Evolutionary conservation across 169 alveolate species (phyloP).

Genomic region (Plasmodium yoelii): DNA sequence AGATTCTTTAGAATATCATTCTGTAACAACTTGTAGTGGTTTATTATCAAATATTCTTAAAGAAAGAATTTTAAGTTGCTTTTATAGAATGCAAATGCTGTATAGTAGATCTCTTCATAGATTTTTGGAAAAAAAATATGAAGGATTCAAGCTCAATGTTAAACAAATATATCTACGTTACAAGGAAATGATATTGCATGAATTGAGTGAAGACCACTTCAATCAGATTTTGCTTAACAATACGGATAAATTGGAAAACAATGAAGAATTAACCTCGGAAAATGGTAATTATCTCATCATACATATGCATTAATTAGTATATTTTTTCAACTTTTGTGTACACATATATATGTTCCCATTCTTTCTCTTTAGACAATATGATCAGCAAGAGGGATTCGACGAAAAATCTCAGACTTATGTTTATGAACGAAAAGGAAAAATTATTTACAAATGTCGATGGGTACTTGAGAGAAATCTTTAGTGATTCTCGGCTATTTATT

Average conservation of each 20-base stretch:
- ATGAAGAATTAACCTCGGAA: too few relatives aligned
- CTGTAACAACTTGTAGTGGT: slow-evolving; percentile 72
- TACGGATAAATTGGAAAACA: background rate
- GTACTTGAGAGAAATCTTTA: slow-evolving; percentile 32
- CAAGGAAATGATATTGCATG: slow-evolving; percentile 32
- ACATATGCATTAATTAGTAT: too few relatives aligned
- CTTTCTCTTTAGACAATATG: background rate
- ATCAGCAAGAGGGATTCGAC: slow-evolving; percentile 30
- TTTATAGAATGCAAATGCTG: slow-evolving; percentile 6
- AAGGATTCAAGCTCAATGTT: slow-evolving; percentile 31
- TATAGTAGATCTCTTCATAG: slow-evolving; percentile 22
- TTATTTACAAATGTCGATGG: slow-evolving; percentile 28
- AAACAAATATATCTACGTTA: slow-evolving; percentile 59
- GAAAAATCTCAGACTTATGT: slow-evolving; percentile 33
- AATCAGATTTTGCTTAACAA: slow-evolving; percentile 15
- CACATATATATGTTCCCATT: background rate
- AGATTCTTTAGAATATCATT: slow-evolving; percentile 68
- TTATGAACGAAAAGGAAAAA: slow-evolving; percentile 54
- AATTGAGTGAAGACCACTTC: slow-evolving; percentile 36
- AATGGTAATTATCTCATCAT: too few relatives aligned
- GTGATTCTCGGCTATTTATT: slow-evolving; percentile 24
- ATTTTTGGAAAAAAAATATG: slow-evolving; percentile 55
- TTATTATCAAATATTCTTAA: slow-evolving; percentile 48
- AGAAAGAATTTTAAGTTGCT: slow-evolving; percentile 31
- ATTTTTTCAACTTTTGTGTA: background rate